These are phyloP conservation scores for Cercophora newfieldiana DNA, from an alignment of 495 filamentous ascomycete species.

Conservation along the genomic window DNA sequence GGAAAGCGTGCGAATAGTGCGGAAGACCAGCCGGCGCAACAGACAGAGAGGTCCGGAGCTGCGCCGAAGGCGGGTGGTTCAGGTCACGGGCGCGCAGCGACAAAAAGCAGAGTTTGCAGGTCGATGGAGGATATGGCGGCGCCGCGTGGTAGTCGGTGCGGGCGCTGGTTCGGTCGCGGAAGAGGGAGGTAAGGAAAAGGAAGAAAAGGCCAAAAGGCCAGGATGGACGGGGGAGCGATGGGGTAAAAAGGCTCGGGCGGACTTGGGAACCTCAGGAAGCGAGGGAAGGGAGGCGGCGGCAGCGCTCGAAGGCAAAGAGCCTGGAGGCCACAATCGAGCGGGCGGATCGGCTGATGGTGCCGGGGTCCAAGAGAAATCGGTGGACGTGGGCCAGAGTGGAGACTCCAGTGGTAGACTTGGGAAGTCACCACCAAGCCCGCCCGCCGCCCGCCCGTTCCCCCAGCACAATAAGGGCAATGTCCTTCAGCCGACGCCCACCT, in stretches of 20 bases:
- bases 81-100: background rate
- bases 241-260: slow-evolving; percentile 40
- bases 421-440: slow-evolving; percentile 19
- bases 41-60: slow-evolving; percentile 26
- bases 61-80: slow-evolving; percentile 21
- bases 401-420: slow-evolving; percentile 8
- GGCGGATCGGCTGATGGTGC: slow-evolving; percentile 45
- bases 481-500: slow-evolving; percentile 14
- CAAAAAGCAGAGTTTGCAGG: slow-evolving; percentile 1
- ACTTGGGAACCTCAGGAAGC: slow-evolving; percentile 31
- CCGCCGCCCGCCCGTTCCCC: slow-evolving; percentile 4
- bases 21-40: slow-evolving; percentile 17
- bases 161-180: slow-evolving; percentile 14
- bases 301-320: slow-evolving; percentile 25
- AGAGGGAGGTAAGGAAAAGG: slow-evolving; percentile 16
- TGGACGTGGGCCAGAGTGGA: slow-evolving; percentile 31
- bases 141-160: slow-evolving; percentile 13
- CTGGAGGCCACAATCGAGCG: slow-evolving; percentile 33
- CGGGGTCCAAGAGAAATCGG: slow-evolving; percentile 33
- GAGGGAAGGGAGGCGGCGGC: slow-evolving; percentile 37
- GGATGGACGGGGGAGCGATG: slow-evolving; percentile 31
- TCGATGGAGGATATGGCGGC: background rate
- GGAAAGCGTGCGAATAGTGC: slow-evolving; percentile 15
- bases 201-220: slow-evolving; percentile 23
- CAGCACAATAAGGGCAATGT: slow-evolving; percentile 5